Conservation (phyloP, 345 rosid genomes). For the Rhodamnia rubescens region DNA sequence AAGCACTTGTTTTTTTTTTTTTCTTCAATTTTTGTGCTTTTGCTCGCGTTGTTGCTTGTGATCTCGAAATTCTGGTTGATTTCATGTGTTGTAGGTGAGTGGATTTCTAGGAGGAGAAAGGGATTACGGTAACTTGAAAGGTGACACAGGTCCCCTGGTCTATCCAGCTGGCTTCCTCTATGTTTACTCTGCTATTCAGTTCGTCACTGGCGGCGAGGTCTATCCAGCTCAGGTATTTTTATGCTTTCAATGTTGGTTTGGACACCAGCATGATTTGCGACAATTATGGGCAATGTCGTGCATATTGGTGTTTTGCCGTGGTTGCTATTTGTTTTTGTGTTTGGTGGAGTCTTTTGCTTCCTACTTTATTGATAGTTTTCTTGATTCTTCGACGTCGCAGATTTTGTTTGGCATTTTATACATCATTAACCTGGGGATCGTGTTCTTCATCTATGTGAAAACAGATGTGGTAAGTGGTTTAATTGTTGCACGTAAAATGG, state of each 20-base stretch:
- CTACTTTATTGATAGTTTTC: not conserved
- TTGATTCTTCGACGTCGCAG: constrained; percentile 30
- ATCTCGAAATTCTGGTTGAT: not conserved
- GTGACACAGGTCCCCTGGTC: constrained; percentile 91
- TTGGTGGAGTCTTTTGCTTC: not conserved
- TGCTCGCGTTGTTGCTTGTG: not conserved
- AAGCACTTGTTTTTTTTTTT: not conserved
- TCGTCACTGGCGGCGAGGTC: constrained; percentile 58
- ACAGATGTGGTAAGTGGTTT: constrained; percentile 56
- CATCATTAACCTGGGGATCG: constrained; percentile 53
- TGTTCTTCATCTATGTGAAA: constrained; percentile 63
- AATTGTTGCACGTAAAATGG: not conserved
- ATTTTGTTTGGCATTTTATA: constrained; percentile 72
- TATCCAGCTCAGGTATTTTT: constrained; percentile 62
- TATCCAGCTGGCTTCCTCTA: constrained; percentile 96
- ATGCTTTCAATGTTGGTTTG: not conserved
- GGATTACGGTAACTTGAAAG: constrained; percentile 76
- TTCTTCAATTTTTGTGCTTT: not conserved
- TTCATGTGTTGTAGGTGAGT: constrained; percentile 31
- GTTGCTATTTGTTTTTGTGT: not conserved
- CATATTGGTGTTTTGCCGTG: not conserved
- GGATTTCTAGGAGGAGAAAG: constrained; percentile 93
- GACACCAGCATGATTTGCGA: not conserved
- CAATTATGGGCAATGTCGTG: not conserved
- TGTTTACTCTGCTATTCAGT: constrained; percentile 71